Evolutionary conservation across 345 rosid genomes (phyloP), one percentile per base, ranked within the genome.

Genomic region (Fremontodendron californicum): DNA sequence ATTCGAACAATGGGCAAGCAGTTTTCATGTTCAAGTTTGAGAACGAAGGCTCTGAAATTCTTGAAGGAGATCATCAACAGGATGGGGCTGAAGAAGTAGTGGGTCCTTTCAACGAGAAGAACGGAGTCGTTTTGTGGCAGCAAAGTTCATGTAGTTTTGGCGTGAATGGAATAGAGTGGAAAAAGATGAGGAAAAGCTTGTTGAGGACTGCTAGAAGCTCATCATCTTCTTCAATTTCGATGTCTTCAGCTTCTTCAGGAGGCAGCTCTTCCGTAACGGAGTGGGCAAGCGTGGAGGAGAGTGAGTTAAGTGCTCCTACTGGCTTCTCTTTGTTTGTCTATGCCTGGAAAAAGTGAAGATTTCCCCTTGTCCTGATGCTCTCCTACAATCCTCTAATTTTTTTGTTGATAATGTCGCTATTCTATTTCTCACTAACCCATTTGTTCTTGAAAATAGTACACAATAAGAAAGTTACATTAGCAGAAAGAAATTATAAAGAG

Each of bases 1-100:
- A 77, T 1, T 23, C 3, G 7, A 73, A 46, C 69, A 78, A 85
- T 13, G 85, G 88, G 13, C 93, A 90, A 65, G 97, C 91, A 0
- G 92, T 93, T 68, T 96, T 96, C 86, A 89, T 91, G 92, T 92
- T 96, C 81, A 83, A 90, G 78, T 96, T 96, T 63, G 99, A 93
- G 37, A 85, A 86, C 67, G 74, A 51, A 37, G 83, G 79, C 58
- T 74, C 71, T 25, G 84, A 79, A 25, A 87, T 78, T 1, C 16
- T 52, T 6, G 78, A 79, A 67, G 37, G 73, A 27, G 72, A 84
- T 61, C 23, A n/a, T 15, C 79, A 43, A 0, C 81, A 48, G 72
- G 66, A 60, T 15, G 23, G 19, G 23, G 46, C 13, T 5, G 74
- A 0, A 51, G 51, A 31, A 70, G 61, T 8, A 29, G 33, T 18